A percentile compares a stretch with the other conserved stretches of the same genome.
phyloP scores from a whole-genome alignment of 164 flowering plant genomes.

The Tinospora cordifolia region DNA sequence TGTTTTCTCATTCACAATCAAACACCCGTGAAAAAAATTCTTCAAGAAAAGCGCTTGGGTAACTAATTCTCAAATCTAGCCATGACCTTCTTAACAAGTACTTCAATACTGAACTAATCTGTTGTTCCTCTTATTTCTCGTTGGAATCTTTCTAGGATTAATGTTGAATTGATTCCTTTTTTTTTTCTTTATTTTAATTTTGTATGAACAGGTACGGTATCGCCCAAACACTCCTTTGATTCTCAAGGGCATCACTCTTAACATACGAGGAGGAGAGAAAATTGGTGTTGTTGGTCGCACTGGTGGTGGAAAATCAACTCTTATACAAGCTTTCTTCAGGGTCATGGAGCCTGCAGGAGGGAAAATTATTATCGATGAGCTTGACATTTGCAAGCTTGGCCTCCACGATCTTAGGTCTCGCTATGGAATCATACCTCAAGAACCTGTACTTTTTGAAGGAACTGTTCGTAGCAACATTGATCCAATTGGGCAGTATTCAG shows the following conservation, averaged over 20 bases:
- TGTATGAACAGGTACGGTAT: constrained; percentile 64
- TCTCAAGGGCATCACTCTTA: constrained; percentile 62
- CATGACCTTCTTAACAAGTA: too few species aligned
- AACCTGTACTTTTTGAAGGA: constrained; percentile 91
- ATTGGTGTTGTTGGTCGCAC: constrained; percentile 90
- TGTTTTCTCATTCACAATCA: too few species aligned
- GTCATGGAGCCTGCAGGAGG: constrained; percentile 85
- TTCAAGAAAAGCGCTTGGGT: too few species aligned
- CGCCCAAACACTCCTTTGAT: constrained; percentile 82
- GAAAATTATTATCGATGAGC: constrained; percentile 55
- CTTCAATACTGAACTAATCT: too few species aligned
- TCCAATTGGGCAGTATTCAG: constrained; percentile 62
- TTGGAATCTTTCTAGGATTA: too few species aligned
- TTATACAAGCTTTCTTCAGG: constrained; percentile 78
- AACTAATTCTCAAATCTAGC: too few species aligned
- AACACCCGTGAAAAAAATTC: too few species aligned
- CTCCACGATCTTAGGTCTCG: constrained; percentile 92
- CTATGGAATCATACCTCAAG: constrained; percentile 90
- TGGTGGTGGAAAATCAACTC: constrained; percentile 87
- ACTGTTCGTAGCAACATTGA: constrained; percentile 87
- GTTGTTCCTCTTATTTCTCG: too few species aligned
- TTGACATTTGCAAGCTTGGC: constrained; percentile 61
- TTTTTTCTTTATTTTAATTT: too few species aligned
- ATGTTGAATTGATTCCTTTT: neutral
- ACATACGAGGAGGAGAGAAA: constrained; percentile 75